Evolutionary conservation across 2,329 filamentous ascomycete species (phyloP), one percentile per base, ranked within the genome.

Genomic region (Plenodomus biglobosus): DNA sequence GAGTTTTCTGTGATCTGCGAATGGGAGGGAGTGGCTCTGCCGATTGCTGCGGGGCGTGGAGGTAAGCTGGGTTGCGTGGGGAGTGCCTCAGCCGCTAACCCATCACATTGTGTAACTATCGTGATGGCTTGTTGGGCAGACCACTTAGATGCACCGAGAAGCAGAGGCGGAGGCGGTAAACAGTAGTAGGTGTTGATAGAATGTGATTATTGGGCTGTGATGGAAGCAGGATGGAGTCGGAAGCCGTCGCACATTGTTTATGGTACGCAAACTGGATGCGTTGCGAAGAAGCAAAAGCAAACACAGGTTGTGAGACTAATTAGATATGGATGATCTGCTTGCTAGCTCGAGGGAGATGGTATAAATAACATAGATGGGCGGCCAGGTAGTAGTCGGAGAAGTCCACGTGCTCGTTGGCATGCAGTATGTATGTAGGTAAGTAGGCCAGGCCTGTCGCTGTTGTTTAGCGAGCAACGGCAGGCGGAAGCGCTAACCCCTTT

Each of bases 1-100:
- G 52, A 51, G 39, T 58, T 56, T 59, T 56, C 52, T 24, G 35
- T 45, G 42, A 27, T 24, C 20, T 15, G 40, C 46, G 43, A 39
- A 32, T 42, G 21, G 24, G 43, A 39, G 15, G 16, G n/a, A 37
- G 24, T 43, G 21, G 34, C 36, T 18, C 3, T 16, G 35, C 42
- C 8, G 21, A 18, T 10, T 17, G 44, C 41, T 17, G 44, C 42
- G 43, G 30, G 43, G 27, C 32, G 30, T 47, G 15, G 21, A 40
- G 24, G 36, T 32, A 32, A 32, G 42, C 35, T 44, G 44, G 27
- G 39, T 42, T 19, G 43, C 34, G 38, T 42, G 39, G 46, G 35
- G 38, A 30, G 13, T 44, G 17, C 30, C 49, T 42, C 42, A 48
- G 53, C 47, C 45, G 30, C 45, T 35, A 20, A 44, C 32, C 18